Evolutionary conservation across 495 filamentous ascomycete species (phyloP).

Genomic region (Hyaloscypha hepaticicola): DNA sequence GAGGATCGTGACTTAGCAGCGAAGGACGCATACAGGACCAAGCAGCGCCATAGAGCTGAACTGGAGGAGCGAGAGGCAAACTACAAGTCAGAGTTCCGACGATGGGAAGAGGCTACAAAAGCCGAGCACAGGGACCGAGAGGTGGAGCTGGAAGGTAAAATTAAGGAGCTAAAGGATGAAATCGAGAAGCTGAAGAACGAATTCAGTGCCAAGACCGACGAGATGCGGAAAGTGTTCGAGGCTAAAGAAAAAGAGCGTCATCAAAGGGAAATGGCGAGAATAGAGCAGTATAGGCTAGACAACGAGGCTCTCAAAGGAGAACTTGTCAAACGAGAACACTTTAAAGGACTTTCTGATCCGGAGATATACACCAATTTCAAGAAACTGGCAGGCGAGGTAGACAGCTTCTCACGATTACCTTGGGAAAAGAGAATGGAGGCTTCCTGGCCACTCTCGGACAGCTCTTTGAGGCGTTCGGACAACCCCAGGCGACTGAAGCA

Average conservation of each 20-base stretch:
- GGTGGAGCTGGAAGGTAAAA: too few relatives aligned
- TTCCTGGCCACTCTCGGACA: conserved; percentile 11
- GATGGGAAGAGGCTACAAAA: too few relatives aligned
- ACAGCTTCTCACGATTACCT: conserved; percentile 4
- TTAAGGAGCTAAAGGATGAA: not conserved
- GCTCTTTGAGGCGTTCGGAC: not conserved
- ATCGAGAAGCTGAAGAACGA: not conserved
- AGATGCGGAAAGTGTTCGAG: not conserved
- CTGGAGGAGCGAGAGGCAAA: too few relatives aligned
- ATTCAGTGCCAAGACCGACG: not conserved
- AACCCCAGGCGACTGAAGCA: conserved; percentile 13
- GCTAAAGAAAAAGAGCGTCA: too few relatives aligned
- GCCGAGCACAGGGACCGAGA: too few relatives aligned
- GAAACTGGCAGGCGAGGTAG: conserved; percentile 14
- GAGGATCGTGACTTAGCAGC: too few relatives aligned
- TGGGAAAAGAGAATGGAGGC: conserved; percentile 7
- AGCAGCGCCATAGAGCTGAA: too few relatives aligned
- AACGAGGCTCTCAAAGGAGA: conserved; percentile 6
- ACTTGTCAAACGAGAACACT: conserved; percentile 12
- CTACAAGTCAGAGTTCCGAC: too few relatives aligned
- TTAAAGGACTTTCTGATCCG: conserved; percentile 16
- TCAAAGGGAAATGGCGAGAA: too few relatives aligned
- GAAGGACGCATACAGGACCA: too few relatives aligned
- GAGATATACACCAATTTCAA: conserved; percentile 7
- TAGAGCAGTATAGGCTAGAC: not conserved